These are phyloP conservation scores for Huntiella bhutanensis DNA, from an alignment of 2,329 filamentous ascomycete genomes.

Conservation along the genomic window DNA sequence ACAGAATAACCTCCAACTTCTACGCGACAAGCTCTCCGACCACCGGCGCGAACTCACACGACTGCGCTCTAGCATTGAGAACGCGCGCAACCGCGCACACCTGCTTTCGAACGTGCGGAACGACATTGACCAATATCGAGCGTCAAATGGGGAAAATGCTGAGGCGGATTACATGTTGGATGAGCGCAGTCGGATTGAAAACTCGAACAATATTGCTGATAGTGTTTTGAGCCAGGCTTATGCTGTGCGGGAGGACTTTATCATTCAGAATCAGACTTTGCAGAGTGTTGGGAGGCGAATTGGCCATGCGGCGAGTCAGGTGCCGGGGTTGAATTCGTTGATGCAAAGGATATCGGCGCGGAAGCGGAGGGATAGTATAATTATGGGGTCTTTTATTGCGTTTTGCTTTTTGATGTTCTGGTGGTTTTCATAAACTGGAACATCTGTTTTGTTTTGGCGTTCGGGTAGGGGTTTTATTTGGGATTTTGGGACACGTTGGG, in stretches of 20 bases:
- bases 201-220: constrained; percentile 77
- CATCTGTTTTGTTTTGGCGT: constrained; percentile 5
- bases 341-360: constrained; percentile 87
- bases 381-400: constrained; percentile 78
- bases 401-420: constrained; percentile 78
- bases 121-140: constrained; percentile 79
- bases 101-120: constrained; percentile 76
- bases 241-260: constrained; percentile 84
- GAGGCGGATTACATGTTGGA: constrained; percentile 97
- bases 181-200: constrained; percentile 69
- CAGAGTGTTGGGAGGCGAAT: constrained; percentile 81
- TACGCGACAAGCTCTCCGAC: constrained; percentile 74
- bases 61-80: constrained; percentile 51
- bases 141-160: constrained; percentile 58
- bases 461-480: constrained; percentile 4
- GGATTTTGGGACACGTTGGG: neutral
- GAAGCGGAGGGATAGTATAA: constrained; percentile 86
- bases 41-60: constrained; percentile 69
- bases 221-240: constrained; percentile 88
- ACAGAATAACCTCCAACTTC: constrained; percentile 82
- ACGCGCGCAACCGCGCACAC: constrained; percentile 73
- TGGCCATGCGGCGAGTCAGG: constrained; percentile 69
- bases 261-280: constrained; percentile 69
- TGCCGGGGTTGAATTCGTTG: constrained; percentile 81
- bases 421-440: constrained; percentile 32